These are phyloP conservation scores for Nymphaea colorata DNA, from an alignment of 164 flowering plant genomes.

Conservation along the genomic window DNA sequence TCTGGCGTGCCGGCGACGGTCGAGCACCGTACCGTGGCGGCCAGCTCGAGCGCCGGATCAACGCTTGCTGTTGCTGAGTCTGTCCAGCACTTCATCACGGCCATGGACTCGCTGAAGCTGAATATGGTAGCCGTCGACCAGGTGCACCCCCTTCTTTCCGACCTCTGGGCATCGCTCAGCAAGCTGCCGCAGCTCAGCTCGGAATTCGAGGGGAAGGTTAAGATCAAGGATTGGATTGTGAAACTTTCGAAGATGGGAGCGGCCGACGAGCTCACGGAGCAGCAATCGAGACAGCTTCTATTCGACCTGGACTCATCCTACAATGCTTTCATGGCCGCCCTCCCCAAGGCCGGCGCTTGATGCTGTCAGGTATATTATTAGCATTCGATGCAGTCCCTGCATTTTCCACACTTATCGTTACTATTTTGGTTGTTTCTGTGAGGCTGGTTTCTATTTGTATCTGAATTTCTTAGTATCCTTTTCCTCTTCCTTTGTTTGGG, in stretches of 20 bases:
- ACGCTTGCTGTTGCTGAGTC: conserved; percentile 85
- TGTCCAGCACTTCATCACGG: conserved; percentile 83
- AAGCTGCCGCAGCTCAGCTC: conserved; percentile 60
- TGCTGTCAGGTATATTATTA: too few species aligned
- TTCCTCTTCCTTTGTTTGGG: too few species aligned
- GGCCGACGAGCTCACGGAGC: conserved; percentile 90
- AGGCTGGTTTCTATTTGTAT: too few species aligned
- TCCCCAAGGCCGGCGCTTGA: conserved; percentile 70
- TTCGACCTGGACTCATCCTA: conserved; percentile 93
- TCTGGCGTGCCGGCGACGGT: conserved; percentile 91
- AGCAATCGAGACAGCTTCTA: conserved; percentile 90
- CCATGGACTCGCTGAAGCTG: conserved; percentile 84
- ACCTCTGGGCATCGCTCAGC: conserved; percentile 53
- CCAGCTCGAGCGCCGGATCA: conserved; percentile 25
- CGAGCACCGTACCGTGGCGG: conserved; percentile 67
- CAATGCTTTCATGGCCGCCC: conserved; percentile 91
- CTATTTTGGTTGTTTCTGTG: too few species aligned
- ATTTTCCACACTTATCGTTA: too few species aligned
- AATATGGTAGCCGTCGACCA: conserved; percentile 91
- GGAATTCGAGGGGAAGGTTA: conserved; percentile 78
- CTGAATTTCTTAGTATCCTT: too few species aligned
- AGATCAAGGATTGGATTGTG: conserved; percentile 85
- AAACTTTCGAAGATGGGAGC: conserved; percentile 91
- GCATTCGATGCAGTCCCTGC: too few species aligned
- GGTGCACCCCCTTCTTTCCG: conserved; percentile 73